Evolutionary conservation across 768 basidiomycete genomes (phyloP).

Genomic region (Inosperma sp.): DNA sequence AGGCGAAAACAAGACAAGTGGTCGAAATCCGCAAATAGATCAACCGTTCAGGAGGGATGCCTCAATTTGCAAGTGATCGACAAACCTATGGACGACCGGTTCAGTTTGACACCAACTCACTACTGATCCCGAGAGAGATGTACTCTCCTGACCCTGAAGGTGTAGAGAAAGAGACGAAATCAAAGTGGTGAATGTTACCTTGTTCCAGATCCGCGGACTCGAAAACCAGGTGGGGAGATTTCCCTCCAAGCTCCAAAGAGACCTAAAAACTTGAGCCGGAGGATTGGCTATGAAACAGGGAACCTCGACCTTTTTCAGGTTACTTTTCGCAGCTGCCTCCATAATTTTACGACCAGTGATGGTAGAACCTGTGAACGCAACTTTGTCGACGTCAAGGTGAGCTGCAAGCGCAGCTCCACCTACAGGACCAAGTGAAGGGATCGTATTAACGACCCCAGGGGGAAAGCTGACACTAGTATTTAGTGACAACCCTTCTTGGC

Average conservation of each 20-base stretch:
- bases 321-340: conserved; percentile 88
- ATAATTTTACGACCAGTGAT: conserved; percentile 85
- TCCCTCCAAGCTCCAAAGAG: conserved; percentile 91
- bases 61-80: too few species aligned
- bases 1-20: neutral
- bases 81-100: too few species aligned
- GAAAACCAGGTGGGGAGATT: conserved; percentile 86
- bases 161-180: neutral
- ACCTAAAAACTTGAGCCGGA: conserved; percentile 41
- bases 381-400: conserved; percentile 86
- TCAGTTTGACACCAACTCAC: too few species aligned
- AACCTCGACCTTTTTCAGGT: conserved; percentile 81
- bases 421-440: conserved; percentile 75
- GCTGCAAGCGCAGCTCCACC: conserved; percentile 82
- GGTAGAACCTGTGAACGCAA: conserved; percentile 94
- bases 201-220: conserved; percentile 89
- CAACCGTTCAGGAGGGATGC: neutral
- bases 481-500: conserved; percentile 10
- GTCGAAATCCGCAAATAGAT: neutral
- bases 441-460: conserved; percentile 84
- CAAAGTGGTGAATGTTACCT: conserved; percentile 42
- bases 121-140: too few species aligned
- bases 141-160: neutral
- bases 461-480: conserved; percentile 57
- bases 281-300: neutral